Evolutionary conservation across 169 alveolate genomes (phyloP), one percentile per base, ranked within the genome.

Genomic region (Perkinsus chesapeaki): DNA sequence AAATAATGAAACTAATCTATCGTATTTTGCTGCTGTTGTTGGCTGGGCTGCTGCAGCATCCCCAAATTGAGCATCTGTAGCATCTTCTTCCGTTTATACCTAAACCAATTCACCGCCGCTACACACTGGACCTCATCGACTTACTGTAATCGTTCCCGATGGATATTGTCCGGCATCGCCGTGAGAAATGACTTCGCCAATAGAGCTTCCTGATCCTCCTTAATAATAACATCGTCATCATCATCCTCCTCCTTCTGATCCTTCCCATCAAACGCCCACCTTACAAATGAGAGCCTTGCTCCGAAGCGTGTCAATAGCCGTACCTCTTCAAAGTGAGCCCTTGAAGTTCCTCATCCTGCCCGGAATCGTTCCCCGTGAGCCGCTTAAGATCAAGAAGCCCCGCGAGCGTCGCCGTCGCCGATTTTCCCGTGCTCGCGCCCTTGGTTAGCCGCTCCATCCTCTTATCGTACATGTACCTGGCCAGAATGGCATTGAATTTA

Each of bases 121-220:
- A 16, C 31, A 27, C 82, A 3, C 27, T 20, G 31, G 12, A 27
- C 27, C 72, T 19, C 72, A 10, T 10, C 23, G 31, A 16, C 3
- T 60, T 23, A 60, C 82, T 60, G 82, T 60, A 60, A 60, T 60
- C 82, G 82, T 60, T 60, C 82, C 82, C 82, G 82, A 60, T 60
- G 82, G 3, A 60, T 60, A 34, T 60, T 60, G 31, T 60, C 82
- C 82, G 82, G 82, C 82, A 60, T 60, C 31, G 82, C 82, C 82
- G 82, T 20, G 7, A 60, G 82, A 16, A 60, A 60, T 27, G 82
- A 60, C 82, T 60, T 60, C 36, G 82, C 82, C 23, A 60, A 34
- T 7, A 60, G 82, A 60, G 82, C 82, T 23, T 60, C 82, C 82
- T 60, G 82, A 60, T 60, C 82, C 23, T 60, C 82, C 31, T 60